Percentiles rank a stretch among this genome's conserved stretches.
phyloP scores from a whole-genome alignment of 352 stramenopile genomes.

The Discostella stelligera region DNA sequence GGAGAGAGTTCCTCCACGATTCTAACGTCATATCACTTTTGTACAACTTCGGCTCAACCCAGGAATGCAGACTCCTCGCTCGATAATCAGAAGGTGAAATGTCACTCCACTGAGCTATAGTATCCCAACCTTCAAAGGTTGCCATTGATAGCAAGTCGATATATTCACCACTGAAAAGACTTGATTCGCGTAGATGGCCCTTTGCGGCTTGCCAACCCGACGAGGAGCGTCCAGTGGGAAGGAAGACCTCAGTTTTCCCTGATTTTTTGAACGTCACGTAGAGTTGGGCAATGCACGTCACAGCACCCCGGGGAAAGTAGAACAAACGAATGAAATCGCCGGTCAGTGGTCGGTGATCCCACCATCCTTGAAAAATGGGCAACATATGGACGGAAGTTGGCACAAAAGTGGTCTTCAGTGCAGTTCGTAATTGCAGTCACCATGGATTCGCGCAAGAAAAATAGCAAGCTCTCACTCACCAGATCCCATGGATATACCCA shows the following conservation, averaged over 20 bases:
- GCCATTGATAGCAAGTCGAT: constrained; percentile 46
- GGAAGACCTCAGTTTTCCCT: constrained; percentile 35
- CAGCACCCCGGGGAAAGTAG: constrained; percentile 38
- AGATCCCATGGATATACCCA: constrained; percentile 48
- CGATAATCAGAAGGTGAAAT: neutral
- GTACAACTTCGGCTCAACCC: constrained; percentile 33
- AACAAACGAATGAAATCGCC: constrained; percentile 46
- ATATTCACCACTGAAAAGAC: constrained; percentile 52
- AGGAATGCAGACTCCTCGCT: constrained; percentile 21
- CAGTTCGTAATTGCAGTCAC: too few species aligned
- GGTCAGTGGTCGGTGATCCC: constrained; percentile 54
- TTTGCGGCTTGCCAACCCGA: constrained; percentile 53
- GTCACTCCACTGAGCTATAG: constrained; percentile 19
- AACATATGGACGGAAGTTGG: neutral
- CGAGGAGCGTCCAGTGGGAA: constrained; percentile 26
- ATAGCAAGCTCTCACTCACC: constrained; percentile 16
- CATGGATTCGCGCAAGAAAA: neutral
- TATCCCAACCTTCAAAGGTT: constrained; percentile 42
- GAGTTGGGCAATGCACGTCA: constrained; percentile 47
- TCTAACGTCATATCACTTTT: constrained; percentile 42
- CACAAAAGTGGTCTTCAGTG: neutral
- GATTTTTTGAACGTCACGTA: constrained; percentile 48
- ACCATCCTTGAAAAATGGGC: constrained; percentile 26
- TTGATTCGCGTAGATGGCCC: constrained; percentile 44
- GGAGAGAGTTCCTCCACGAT: constrained; percentile 33